Evolutionary conservation across 108 stramenopile genomes (phyloP).

Genomic region (Nitzschia sp.): DNA sequence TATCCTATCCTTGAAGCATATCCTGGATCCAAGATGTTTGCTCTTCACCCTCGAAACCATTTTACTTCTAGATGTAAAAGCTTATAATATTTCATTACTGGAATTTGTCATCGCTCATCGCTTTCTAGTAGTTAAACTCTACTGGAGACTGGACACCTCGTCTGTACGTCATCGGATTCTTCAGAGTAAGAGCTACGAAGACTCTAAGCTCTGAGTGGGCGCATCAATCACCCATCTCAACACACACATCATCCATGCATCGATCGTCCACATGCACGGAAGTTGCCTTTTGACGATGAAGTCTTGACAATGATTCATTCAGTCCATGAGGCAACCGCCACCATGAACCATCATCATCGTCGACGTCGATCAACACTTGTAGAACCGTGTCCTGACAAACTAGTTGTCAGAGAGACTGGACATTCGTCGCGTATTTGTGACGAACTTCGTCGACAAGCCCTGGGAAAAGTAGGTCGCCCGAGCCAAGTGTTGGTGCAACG

Average conservation of each 20-base stretch:
- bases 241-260: background rate
- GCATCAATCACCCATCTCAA: background rate
- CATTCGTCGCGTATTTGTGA: background rate
- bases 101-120: background rate
- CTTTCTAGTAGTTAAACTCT: background rate
- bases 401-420: background rate
- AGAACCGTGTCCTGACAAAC: no score
- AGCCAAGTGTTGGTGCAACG: background rate
- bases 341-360: no score
- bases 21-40: conserved; percentile 1
- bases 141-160: background rate
- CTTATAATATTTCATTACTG: background rate
- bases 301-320: no score
- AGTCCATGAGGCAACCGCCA: no score
- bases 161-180: background rate
- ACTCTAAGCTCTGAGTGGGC: background rate
- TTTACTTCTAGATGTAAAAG: background rate
- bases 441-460: background rate
- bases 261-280: no score
- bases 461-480: background rate
- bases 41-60: background rate
- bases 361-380: no score
- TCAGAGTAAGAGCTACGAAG: background rate
- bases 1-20: background rate
- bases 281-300: no score